Base-by-base conservation (phyloP, 257 asterid genomes). In the Avicennia marina region DNA sequence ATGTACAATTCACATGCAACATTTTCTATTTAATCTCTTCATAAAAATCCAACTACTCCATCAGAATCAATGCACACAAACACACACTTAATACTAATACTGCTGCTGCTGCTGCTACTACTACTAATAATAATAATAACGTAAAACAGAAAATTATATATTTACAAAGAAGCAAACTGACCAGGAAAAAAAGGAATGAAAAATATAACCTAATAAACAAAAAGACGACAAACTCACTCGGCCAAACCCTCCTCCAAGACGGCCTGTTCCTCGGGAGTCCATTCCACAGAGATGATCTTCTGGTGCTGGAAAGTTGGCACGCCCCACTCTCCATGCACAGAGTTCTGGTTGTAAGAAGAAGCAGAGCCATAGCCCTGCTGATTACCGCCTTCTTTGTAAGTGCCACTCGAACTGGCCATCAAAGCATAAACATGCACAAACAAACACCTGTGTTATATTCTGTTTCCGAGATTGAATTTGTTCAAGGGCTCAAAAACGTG, bases 191-290 rank as follows among this genome's bases (percentile, higher is more conserved):
- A 6, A 34, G 6, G 18, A 22, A 26, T 8, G 41, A 12, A 26
- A 2, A 67, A 1, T 6, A n/a, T n/a, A 46, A 49, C n/a, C n/a
- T n/a, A n/a, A n/a, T n/a, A n/a, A n/a, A n/a, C n/a, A n/a, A n/a
- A n/a, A n/a, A n/a, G n/a, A n/a, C n/a, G n/a, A 41, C 8, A 1
- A 1, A 60, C 90, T 78, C 17, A 90, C 98, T 81, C 53, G 46
- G 66, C 62, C 69, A 87, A 66, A 22, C 89, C 89, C 24, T 84
- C 94, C 20, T 90, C 98, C 57, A 90, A 53, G 0, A 69, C 46
- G n/a, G 76, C 64, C 60, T 90, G 98, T 53, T 90, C 98, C 20
- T 90, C 95, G 10, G 75, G 85, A 15, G 87, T 87, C 98, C 98
- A 90, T 19, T 90, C 96, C 96, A 80, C 75, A 44, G 95, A 78